Conservation (phyloP, 129 eudicot genomes). For the Flaveria trinervia region DNA sequence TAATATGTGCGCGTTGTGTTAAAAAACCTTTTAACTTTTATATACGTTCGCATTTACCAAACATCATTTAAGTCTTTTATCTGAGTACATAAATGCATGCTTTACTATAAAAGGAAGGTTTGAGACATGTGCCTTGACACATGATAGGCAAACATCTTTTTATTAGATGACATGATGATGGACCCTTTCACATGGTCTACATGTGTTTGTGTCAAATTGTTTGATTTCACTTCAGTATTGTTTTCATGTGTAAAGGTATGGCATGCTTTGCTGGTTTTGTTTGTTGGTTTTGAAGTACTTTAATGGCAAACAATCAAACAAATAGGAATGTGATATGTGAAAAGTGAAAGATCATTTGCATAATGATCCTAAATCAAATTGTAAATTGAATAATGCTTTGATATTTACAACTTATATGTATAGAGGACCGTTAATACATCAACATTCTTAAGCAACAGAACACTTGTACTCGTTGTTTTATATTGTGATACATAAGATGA, state of each 20-base stretch:
- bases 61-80: not conserved
- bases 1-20: too few species aligned
- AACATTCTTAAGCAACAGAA: not conserved
- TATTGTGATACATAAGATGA: not conserved
- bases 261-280: conserved; percentile 34
- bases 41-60: not conserved
- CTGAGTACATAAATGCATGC: not conserved
- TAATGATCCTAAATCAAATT: conserved; percentile 4
- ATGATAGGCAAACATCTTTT: not conserved
- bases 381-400: not conserved
- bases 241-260: conserved; percentile 16
- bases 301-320: conserved; percentile 24
- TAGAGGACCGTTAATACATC: not conserved
- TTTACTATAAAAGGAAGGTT: conserved; percentile 4
- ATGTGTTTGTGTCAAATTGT: conserved; percentile 22
- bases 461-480: not conserved
- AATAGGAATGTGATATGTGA: conserved; percentile 1
- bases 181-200: conserved; percentile 28
- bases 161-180: not conserved
- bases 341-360: conserved; percentile 22
- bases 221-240: conserved; percentile 16
- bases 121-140: not conserved
- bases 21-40: not conserved
- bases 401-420: not conserved
- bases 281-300: conserved; percentile 25